These are phyloP conservation scores for Fraxinus americana DNA, from an alignment of 257 asterid species.

Conservation along the genomic window DNA sequence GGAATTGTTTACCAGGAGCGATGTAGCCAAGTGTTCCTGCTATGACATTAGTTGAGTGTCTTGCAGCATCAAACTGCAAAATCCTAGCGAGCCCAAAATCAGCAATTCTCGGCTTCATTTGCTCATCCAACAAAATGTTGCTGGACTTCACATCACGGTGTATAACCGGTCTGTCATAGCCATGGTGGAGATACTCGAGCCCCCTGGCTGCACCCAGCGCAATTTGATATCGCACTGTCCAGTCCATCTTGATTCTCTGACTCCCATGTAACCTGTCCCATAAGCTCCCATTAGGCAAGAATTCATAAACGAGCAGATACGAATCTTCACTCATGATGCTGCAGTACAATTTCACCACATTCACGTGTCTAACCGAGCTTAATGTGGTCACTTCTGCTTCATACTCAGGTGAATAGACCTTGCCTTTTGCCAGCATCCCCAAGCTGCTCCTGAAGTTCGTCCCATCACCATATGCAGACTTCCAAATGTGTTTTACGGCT, in stretches of 20 bases:
- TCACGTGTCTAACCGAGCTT: constrained; percentile 49
- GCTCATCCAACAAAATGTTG: constrained; percentile 49
- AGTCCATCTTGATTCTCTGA: constrained; percentile 40
- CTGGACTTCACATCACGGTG: constrained; percentile 56
- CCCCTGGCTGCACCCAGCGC: constrained; percentile 54
- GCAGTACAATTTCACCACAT: constrained; percentile 49
- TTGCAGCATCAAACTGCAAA: constrained; percentile 27
- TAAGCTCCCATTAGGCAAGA: constrained; percentile 47
- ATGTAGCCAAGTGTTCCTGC: constrained; percentile 53
- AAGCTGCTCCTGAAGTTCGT: constrained; percentile 33
- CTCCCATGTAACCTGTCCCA: constrained; percentile 39
- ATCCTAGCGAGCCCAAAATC: constrained; percentile 54
- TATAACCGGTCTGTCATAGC: constrained; percentile 40
- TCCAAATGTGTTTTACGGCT: constrained; percentile 52
- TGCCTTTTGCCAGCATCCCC: constrained; percentile 30
- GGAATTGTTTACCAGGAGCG: constrained; percentile 42
- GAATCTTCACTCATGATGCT: constrained; percentile 54
- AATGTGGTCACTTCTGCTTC: constrained; percentile 49
- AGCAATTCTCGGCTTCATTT: constrained; percentile 46
- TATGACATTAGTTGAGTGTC: constrained; percentile 32
- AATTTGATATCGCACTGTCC: constrained; percentile 42
- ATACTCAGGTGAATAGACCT: constrained; percentile 29
- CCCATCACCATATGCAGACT: constrained; percentile 21
- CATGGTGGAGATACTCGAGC: constrained; percentile 51
- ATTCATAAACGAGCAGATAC: constrained; percentile 45